These are phyloP conservation scores for Dictyostelium capitatum DNA, from an alignment of 78 protist species.

Conservation along the genomic window DNA sequence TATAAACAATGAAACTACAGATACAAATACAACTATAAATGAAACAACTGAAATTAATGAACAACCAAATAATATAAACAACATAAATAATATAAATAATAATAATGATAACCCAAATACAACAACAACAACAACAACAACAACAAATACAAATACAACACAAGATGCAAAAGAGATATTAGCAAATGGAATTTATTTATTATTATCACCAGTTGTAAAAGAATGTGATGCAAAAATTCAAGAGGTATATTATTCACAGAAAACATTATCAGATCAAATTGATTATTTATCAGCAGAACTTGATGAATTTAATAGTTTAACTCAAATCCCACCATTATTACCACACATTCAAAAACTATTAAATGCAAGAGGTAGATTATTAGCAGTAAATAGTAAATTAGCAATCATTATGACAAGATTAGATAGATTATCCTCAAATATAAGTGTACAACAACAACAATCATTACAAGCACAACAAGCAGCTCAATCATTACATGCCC, in stretches of 20 bases:
- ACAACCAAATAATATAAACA: neutral
- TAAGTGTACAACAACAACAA: slow-evolving; percentile 49
- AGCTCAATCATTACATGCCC: neutral
- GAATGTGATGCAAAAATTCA: slow-evolving; percentile 76
- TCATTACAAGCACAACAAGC: neutral
- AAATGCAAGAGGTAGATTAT: slow-evolving; percentile 69
- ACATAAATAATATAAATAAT: neutral
- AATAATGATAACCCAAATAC: neutral
- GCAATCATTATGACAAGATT: slow-evolving; percentile 61
- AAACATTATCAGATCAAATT: slow-evolving; percentile 67
- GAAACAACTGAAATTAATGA: neutral
- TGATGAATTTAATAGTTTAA: slow-evolving; percentile 53
- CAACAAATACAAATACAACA: slow-evolving; percentile 11
- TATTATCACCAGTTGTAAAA: slow-evolving; percentile 66
- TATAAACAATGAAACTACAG: too few relatives aligned
- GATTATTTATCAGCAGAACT: slow-evolving; percentile 63
- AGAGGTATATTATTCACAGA: slow-evolving; percentile 78
- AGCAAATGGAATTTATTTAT: slow-evolving; percentile 61
- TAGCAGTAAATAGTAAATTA: slow-evolving; percentile 67
- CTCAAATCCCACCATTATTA: slow-evolving; percentile 71
- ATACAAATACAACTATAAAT: too few relatives aligned
- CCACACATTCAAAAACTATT: slow-evolving; percentile 78
- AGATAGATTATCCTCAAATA: slow-evolving; percentile 46
- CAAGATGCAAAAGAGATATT: slow-evolving; percentile 31
- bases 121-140: slow-evolving; percentile 28